Conservation (phyloP, 2,329 filamentous ascomycete species). For the Didymellaceae sp. region DNA sequence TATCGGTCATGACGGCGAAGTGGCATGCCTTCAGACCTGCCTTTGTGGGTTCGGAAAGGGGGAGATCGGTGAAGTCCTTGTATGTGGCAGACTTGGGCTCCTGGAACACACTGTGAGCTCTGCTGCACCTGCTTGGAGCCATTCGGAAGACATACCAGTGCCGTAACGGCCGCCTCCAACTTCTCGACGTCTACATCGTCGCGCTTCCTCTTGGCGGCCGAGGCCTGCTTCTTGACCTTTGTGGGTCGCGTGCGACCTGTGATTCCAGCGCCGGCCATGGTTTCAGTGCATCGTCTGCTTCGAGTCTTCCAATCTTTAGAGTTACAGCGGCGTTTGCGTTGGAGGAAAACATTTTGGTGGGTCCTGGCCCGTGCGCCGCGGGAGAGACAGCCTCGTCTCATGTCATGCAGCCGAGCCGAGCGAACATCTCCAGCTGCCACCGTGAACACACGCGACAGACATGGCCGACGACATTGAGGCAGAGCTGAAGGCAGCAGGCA, state of each 20-base stretch:
- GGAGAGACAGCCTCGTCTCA: constrained; percentile 21
- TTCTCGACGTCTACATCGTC: constrained; percentile 57
- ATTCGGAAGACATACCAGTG: constrained; percentile 43
- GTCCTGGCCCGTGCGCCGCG: not conserved
- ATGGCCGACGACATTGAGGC: constrained; percentile 59
- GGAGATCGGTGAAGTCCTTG: constrained; percentile 80
- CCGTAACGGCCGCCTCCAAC: constrained; percentile 52
- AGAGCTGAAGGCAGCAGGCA: constrained; percentile 55
- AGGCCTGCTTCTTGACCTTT: constrained; percentile 64
- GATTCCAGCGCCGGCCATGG: constrained; percentile 40
- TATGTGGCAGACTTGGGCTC: constrained; percentile 66
- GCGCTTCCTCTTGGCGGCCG: constrained; percentile 61
- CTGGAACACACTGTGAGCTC: constrained; percentile 53
- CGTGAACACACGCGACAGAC: constrained; percentile 53
- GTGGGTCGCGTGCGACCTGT: constrained; percentile 56
- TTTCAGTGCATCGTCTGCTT: constrained; percentile 14
- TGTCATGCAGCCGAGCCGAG: constrained; percentile 20
- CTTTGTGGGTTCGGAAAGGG: constrained; percentile 80
- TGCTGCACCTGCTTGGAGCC: no score
- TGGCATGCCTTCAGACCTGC: constrained; percentile 83
- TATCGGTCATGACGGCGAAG: constrained; percentile 88
- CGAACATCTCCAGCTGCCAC: not conserved
- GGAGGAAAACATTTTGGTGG: constrained; percentile 34
- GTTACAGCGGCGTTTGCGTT: not conserved
- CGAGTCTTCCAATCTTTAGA: not conserved